Base-by-base conservation (phyloP, 1,284 basidiomycete species). In the Mycosarcoma mackinlayi region DNA sequence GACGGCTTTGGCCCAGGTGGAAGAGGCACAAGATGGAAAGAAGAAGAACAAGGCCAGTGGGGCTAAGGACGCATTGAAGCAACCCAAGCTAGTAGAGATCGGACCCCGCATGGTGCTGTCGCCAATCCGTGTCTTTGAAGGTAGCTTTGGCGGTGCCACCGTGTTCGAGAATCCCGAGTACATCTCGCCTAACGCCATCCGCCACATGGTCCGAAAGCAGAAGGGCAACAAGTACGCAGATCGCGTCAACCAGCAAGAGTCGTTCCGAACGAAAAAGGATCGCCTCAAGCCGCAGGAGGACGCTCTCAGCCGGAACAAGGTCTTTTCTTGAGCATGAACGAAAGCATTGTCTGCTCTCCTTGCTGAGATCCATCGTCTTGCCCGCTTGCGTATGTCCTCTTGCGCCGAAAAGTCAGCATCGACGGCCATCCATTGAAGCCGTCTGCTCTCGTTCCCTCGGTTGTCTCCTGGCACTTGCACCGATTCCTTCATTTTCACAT, bases 131-230 rank as follows among this genome's bases (percentile, higher is more conserved):
- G 94, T 99, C 71, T 99, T 99, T 81, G 96, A 99, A 84, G 96
- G 96, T 19, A 75, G 73, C 67, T 73, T 77, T 84, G 88, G 90
- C 61, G 96, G 96, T 16, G 92, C 93, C 23, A 97, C 94, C 4
- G 90, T 99, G 16, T 99, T 91, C 82, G 94, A 94, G 45, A 98
- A 98, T 85, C 91, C 93, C 81, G 94, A 95, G 86, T 97, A 95
- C 81, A 86, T 97, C 44, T 91, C 92, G 7, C 94, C 94, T 8
- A 88, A 92, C 14, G 89, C 91, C 5, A 87, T 92, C 21, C 89
- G 94, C 24, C 90, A 90, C 23, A 86, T 88, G 9, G 81, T 88
- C 51, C 89, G 89, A 80, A 87, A 89, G 68, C 88, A 88, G 73
- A 89, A 90, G 82, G 93, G 92, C 4, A 85, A 88, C 57, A 92